These are phyloP conservation scores for Chalciporus chontae DNA, from an alignment of 768 basidiomycete species.

Conservation along the genomic window DNA sequence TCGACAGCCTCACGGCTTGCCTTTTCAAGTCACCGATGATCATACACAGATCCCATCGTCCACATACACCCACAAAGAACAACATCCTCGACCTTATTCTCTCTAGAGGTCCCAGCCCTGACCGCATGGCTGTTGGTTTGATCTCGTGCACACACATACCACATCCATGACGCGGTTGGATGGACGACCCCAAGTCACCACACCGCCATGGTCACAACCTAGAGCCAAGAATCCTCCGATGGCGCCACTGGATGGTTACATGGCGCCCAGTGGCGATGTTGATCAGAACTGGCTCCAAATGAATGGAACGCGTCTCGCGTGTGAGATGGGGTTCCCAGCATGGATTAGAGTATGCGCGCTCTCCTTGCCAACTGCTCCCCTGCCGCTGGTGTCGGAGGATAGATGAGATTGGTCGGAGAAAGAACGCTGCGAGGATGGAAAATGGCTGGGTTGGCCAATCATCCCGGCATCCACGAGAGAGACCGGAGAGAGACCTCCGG, in stretches of 20 bases:
- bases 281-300: not conserved
- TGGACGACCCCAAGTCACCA: not conserved
- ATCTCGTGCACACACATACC: no score
- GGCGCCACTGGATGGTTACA: not conserved
- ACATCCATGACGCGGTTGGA: no score
- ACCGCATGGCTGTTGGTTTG: no score
- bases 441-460: not conserved
- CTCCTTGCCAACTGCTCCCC: not conserved
- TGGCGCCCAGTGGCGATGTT: conserved; percentile 5
- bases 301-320: not conserved
- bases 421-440: no score
- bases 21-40: conserved; percentile 20
- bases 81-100: not conserved
- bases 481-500: conserved; percentile 16
- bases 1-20: conserved; percentile 13
- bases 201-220: not conserved
- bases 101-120: no score
- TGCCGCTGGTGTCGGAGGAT: conserved; percentile 19
- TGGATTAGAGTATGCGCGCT: conserved; percentile 4
- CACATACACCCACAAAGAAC: conserved; percentile 1
- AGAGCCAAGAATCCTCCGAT: not conserved
- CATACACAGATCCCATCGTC: not conserved
- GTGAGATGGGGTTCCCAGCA: not conserved
- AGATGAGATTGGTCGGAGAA: conserved; percentile 1
- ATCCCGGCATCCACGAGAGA: conserved; percentile 2